phyloP scores from a whole-genome alignment of 768 basidiomycete genomes.

The Phlebiopsis flavidoalba region DNA sequence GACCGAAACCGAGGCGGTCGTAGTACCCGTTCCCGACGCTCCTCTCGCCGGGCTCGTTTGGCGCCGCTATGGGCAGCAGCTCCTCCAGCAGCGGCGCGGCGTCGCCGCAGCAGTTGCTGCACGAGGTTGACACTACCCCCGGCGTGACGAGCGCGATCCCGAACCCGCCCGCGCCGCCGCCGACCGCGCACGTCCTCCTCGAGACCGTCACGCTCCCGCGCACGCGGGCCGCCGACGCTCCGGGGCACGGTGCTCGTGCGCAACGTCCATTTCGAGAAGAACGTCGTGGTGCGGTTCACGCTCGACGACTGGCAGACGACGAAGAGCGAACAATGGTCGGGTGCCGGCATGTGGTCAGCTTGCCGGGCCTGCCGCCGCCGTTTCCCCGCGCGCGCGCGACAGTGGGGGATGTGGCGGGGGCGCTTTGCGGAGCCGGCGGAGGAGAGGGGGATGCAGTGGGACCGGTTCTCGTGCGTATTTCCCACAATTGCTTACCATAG shows the following conservation, averaged over 20 bases:
- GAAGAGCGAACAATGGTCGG: slow-evolving; percentile 73
- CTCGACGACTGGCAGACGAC: slow-evolving; percentile 94
- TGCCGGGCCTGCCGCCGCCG: slow-evolving; percentile 32
- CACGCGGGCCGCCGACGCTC: slow-evolving; percentile 37
- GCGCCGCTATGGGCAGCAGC: not conserved
- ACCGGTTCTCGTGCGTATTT: slow-evolving; percentile 27
- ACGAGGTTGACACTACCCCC: slow-evolving; percentile 27
- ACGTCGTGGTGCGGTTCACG: slow-evolving; percentile 82
- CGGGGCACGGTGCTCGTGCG: slow-evolving; percentile 77
- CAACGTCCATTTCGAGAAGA: slow-evolving; percentile 85
- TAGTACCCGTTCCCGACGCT: slow-evolving; percentile 22
- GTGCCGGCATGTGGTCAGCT: slow-evolving; percentile 41
- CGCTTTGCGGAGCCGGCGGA: slow-evolving; percentile 16
- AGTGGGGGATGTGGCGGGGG: slow-evolving; percentile 38
- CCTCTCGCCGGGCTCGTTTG: slow-evolving; percentile 8
- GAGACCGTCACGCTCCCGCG: slow-evolving; percentile 35
- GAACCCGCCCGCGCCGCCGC: slow-evolving; percentile 21
- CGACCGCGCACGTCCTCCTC: slow-evolving; percentile 30
- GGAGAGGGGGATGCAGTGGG: slow-evolving; percentile 23
- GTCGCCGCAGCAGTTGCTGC: slow-evolving; percentile 9
- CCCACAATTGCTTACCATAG: not conserved
- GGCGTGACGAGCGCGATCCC: slow-evolving; percentile 38
- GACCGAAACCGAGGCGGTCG: slow-evolving; percentile 35
- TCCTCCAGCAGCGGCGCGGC: not conserved
- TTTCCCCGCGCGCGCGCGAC: slow-evolving; percentile 23